Conservation (phyloP, 257 asterid genomes). For the Henckelia pumila region DNA sequence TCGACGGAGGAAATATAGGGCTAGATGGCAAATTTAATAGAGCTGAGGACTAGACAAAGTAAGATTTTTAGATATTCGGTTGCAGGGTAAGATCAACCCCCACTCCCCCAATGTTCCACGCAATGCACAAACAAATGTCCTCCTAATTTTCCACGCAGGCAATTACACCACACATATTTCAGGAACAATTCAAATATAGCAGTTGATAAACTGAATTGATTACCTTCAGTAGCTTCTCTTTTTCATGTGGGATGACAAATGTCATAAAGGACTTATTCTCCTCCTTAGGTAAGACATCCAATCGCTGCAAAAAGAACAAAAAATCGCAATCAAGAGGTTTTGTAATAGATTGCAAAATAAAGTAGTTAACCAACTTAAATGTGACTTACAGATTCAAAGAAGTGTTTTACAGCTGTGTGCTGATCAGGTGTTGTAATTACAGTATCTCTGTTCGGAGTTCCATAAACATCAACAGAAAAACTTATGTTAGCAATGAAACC, state of each 20-base stretch:
- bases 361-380: constrained; percentile 17
- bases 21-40: too few relatives aligned
- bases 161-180: neutral
- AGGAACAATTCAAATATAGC: too few relatives aligned
- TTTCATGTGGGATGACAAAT: constrained; percentile 81
- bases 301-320: constrained; percentile 40
- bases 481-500: constrained; percentile 85
- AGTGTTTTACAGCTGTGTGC: constrained; percentile 63
- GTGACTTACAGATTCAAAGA: constrained; percentile 66
- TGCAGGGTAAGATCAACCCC: too few relatives aligned
- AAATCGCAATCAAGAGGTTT: constrained; percentile 17
- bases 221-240: constrained; percentile 84
- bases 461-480: constrained; percentile 54
- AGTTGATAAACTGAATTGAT: constrained; percentile 7
- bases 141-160: neutral
- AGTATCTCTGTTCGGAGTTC: constrained; percentile 42
- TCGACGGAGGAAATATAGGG: too few relatives aligned
- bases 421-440: constrained; percentile 31
- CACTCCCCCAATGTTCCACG: too few relatives aligned
- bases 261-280: constrained; percentile 78
- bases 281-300: constrained; percentile 78
- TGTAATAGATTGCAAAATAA: constrained; percentile 1
- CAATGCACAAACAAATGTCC: too few relatives aligned
- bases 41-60: too few relatives aligned
- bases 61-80: too few relatives aligned